Conservation (phyloP, 2,329 filamentous ascomycete species). For the Penicillium sclerotiorum region DNA sequence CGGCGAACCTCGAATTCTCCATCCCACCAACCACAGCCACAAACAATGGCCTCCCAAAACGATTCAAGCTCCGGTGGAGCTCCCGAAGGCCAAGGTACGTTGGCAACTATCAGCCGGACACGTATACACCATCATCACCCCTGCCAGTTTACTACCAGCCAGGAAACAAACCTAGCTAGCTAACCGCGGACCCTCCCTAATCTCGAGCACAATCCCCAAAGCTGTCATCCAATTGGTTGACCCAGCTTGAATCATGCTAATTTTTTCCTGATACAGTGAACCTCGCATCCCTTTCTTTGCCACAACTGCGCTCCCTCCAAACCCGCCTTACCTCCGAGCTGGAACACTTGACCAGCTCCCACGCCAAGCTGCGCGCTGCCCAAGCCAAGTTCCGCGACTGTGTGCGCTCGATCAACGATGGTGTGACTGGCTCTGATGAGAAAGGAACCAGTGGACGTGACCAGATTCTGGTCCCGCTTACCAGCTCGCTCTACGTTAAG, state of each 20-base stretch:
- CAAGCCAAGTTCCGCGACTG: conserved; percentile 93
- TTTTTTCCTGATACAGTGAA: conserved; percentile 50
- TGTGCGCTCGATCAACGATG: conserved; percentile 70
- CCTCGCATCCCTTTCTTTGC: conserved; percentile 75
- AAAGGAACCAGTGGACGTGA: conserved; percentile 37
- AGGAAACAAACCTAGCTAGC: background rate
- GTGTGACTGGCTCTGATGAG: conserved; percentile 48
- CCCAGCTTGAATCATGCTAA: background rate
- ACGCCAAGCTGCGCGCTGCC: conserved; percentile 83
- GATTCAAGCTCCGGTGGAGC: conserved; percentile 28
- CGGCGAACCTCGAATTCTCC: conserved; percentile 1
- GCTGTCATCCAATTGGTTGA: background rate
- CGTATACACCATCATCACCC: background rate
- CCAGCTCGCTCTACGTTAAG: conserved; percentile 90
- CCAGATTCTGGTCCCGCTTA: conserved; percentile 84
- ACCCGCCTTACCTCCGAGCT: conserved; percentile 96
- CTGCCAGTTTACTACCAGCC: conserved; percentile 4
- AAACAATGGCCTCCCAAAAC: conserved; percentile 9
- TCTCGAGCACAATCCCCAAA: background rate
- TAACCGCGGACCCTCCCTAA: background rate
- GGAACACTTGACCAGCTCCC: conserved; percentile 88
- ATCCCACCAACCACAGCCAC: too few relatives aligned
- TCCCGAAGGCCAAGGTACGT: conserved; percentile 34
- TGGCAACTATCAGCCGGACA: background rate
- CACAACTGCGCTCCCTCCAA: conserved; percentile 89